Conservation (phyloP, 2,329 filamentous ascomycete species). For the Ophiocordyceps camponoti-rufipedis region DNA sequence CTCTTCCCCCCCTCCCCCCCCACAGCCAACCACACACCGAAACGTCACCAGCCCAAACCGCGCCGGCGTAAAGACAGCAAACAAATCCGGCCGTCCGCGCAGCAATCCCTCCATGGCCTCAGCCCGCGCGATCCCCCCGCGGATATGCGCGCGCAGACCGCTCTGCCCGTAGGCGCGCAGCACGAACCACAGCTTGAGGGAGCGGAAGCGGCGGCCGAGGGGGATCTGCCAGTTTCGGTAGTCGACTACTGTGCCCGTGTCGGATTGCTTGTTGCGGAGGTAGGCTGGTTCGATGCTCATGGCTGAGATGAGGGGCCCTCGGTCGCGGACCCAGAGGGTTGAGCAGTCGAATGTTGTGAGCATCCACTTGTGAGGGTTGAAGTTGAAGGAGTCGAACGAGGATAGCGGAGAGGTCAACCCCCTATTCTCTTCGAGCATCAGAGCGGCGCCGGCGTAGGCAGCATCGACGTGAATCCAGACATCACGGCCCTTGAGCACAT, state of each 20-base stretch:
- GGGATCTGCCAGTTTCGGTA: slow-evolving; percentile 97
- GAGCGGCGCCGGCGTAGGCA: slow-evolving; percentile 74
- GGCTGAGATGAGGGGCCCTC: slow-evolving; percentile 60
- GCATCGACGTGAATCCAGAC: slow-evolving; percentile 92
- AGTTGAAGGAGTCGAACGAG: slow-evolving; percentile 72
- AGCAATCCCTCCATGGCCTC: slow-evolving; percentile 49
- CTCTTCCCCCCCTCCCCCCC: background rate
- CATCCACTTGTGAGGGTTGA: slow-evolving; percentile 97
- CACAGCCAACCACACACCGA: slow-evolving; percentile 25
- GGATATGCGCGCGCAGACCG: slow-evolving; percentile 58
- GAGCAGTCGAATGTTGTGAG: slow-evolving; percentile 83
- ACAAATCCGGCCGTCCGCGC: slow-evolving; percentile 43
- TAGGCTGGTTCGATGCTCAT: slow-evolving; percentile 67
- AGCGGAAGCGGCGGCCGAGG: slow-evolving; percentile 71
- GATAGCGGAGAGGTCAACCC: slow-evolving; percentile 41
- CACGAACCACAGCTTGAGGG: slow-evolving; percentile 91
- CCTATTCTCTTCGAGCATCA: slow-evolving; percentile 68
- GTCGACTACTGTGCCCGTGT: slow-evolving; percentile 73
- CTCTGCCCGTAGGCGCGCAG: slow-evolving; percentile 63
- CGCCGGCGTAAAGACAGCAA: slow-evolving; percentile 56
- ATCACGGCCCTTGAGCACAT: slow-evolving; percentile 26
- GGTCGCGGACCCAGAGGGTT: slow-evolving; percentile 60
- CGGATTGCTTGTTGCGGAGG: slow-evolving; percentile 63
- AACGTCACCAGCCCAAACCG: slow-evolving; percentile 68
- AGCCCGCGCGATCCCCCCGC: slow-evolving; percentile 49